Conservation (phyloP, 2,329 filamentous ascomycete genomes). For the Neonectria punicea region DNA sequence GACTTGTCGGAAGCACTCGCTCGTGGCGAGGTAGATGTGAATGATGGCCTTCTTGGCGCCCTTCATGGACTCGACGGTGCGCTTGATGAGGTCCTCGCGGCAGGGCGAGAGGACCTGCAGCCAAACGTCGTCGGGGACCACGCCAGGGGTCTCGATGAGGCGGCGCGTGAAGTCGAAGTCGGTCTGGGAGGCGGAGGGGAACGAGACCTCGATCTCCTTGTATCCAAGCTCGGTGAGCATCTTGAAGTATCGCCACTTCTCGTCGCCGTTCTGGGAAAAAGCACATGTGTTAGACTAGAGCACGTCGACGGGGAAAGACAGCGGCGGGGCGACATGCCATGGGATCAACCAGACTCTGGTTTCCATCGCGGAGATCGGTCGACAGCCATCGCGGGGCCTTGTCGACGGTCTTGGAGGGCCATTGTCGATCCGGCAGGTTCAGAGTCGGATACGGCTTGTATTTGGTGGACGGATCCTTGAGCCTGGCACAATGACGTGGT, state of each 20-base stretch:
- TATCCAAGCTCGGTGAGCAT: conserved; percentile 93
- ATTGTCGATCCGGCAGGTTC: conserved; percentile 77
- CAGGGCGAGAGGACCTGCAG: conserved; percentile 94
- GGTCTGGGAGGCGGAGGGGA: conserved; percentile 92
- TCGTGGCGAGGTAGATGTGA: conserved; percentile 96
- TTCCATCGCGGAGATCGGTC: conserved; percentile 86
- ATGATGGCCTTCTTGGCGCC: conserved; percentile 94
- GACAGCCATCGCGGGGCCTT: conserved; percentile 92
- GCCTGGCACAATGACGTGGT: conserved; percentile 56
- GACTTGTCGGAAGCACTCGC: conserved; percentile 91
- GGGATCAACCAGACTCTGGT: conserved; percentile 91
- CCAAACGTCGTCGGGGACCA: conserved; percentile 75
- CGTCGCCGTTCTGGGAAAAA: conserved; percentile 78
- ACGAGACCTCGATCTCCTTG: conserved; percentile 98
- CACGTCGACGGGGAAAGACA: neutral
- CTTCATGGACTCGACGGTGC: conserved; percentile 87
- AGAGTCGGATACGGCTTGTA: conserved; percentile 73
- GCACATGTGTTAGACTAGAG: conserved; percentile 26
- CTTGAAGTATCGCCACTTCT: conserved; percentile 95
- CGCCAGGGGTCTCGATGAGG: conserved; percentile 69
- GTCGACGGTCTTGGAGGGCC: conserved; percentile 83
- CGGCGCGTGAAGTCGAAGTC: conserved; percentile 95
- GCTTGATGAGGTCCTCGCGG: conserved; percentile 87
- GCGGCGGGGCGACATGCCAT: conserved; percentile 70
- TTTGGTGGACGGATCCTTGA: conserved; percentile 80